Conservation (phyloP, 768 basidiomycete genomes). For the Phaffia australis region DNA sequence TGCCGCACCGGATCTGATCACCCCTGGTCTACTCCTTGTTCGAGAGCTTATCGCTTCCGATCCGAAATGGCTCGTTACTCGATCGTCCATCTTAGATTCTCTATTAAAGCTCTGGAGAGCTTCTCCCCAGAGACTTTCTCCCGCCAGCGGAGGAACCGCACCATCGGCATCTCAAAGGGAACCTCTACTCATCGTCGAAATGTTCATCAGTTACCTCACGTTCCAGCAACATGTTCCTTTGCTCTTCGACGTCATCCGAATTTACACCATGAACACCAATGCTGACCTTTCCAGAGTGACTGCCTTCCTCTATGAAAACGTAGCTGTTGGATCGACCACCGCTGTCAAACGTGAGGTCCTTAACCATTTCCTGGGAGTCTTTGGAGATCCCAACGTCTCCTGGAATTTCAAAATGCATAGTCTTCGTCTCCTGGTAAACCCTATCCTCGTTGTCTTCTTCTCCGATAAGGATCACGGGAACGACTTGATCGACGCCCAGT, state of each 20-base stretch:
- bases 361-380: conserved; percentile 74
- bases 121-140: conserved; percentile 19
- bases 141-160: conserved; percentile 29
- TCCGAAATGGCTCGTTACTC: conserved; percentile 60
- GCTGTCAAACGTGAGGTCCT: conserved; percentile 70
- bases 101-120: conserved; percentile 61
- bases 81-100: conserved; percentile 56
- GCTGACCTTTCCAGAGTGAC: conserved; percentile 69
- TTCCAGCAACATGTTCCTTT: conserved; percentile 61
- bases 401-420: conserved; percentile 61
- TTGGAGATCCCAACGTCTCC: conserved; percentile 52
- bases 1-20: conserved; percentile 43
- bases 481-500: conserved; percentile 59
- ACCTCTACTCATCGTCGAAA: conserved; percentile 53
- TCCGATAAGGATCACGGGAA: conserved; percentile 46
- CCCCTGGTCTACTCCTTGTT: conserved; percentile 65
- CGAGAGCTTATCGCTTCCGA: conserved; percentile 60
- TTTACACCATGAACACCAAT: conserved; percentile 67
- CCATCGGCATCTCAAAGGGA: conserved; percentile 34
- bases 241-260: conserved; percentile 71
- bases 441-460: conserved; percentile 63
- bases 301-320: conserved; percentile 75
- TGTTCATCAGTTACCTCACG: conserved; percentile 55
- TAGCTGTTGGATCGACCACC: conserved; percentile 53
- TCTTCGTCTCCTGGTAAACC: conserved; percentile 70